Base-by-base conservation (phyloP, 352 stramenopile genomes). In the Phytophthora quininea region DNA sequence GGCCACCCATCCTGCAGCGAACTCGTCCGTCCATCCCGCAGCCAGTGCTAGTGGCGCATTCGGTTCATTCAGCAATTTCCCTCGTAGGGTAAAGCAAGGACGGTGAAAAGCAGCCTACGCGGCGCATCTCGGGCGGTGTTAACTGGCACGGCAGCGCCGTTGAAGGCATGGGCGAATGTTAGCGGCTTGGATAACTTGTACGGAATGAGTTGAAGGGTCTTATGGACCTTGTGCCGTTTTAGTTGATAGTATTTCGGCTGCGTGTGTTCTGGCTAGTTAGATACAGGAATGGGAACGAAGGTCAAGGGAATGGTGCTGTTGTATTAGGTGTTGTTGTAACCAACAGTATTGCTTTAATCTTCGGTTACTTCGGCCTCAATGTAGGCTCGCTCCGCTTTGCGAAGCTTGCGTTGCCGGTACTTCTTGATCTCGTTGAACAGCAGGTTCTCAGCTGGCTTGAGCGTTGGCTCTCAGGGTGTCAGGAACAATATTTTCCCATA, bases 361-460 rank as follows among this genome's bases (percentile, higher is more conserved):
- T 42, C 37, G 37, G 6, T 51, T 32, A 24, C 32, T 12, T 56
- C 46, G 29, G 12, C 56, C n/a, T 55, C 46, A 9, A 50, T 63
- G 35, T 43, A 31, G 4, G 6, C 12, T 1, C 33, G 29, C 7
- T 56, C 24, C n/a, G 27, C 11, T 4, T 30, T 24, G 3, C 32
- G 30, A 7, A 14, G 56, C 12, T 50, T 49, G 35, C 43, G 46
- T 12, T 43, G n/a, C 8, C 56, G 12, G 46, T 63, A 63, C 6
- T 50, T 48, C 12, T 31, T 55, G 1, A 63, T 30, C 14, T 63
- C 46, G 0, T 4, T 9, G 2, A 35, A 57, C 6, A 47, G 47
- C 3, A 64, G 15, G 29, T 64, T 64, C 8, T 14, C 7, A 0
- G 27, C 37, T 0, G 27, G 47, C 10, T 64, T 47, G 14, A 15